Conservation (phyloP, 108 stramenopile species). For the Nannochloropsis gaditana region DNA sequence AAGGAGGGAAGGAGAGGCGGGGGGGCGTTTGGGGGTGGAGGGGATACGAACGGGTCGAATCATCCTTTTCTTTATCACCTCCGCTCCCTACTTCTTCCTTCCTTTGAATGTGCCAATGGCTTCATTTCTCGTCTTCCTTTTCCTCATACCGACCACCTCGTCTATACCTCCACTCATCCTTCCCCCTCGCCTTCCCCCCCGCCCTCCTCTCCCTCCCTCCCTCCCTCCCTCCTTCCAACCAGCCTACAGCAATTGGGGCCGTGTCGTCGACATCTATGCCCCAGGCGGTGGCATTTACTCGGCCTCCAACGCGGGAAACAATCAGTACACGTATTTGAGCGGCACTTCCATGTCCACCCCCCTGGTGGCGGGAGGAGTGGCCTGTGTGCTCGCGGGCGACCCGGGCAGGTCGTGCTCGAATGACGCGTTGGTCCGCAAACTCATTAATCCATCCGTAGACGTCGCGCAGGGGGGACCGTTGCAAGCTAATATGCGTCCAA, state of each 20-base stretch:
- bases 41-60: too few relatives aligned
- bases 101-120: too few relatives aligned
- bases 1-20: too few relatives aligned
- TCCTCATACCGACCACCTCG: background rate
- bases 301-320: background rate
- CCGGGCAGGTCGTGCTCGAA: background rate
- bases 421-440: background rate
- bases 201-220: background rate
- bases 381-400: background rate
- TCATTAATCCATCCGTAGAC: background rate
- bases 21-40: too few relatives aligned
- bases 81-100: too few relatives aligned
- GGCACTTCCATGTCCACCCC: constrained; percentile 6
- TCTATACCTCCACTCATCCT: background rate
- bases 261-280: constrained; percentile 17
- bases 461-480: background rate
- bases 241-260: constrained; percentile 17
- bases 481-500: background rate
- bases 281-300: background rate
- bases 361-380: background rate
- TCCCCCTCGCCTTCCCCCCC: background rate
- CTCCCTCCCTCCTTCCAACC: too few relatives aligned
- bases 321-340: background rate
- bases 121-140: too few relatives aligned
- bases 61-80: too few relatives aligned